These are phyloP conservation scores for Fusarium transvaalense DNA, from an alignment of 2,329 filamentous ascomycete species.

Conservation along the genomic window DNA sequence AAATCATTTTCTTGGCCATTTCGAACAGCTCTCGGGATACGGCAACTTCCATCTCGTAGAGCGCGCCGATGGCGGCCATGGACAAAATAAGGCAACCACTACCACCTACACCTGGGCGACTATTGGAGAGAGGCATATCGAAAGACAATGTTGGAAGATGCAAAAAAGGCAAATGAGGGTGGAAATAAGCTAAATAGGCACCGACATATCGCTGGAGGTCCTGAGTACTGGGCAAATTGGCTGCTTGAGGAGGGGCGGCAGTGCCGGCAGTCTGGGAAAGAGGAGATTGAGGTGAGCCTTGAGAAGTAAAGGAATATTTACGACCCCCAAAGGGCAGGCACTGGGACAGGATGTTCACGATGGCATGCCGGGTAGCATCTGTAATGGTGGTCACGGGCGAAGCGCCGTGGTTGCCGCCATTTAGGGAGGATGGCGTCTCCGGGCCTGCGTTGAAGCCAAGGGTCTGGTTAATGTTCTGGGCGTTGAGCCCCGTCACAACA, in stretches of 20 bases:
- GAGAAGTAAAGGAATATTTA: constrained; percentile 73
- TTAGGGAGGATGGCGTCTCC: constrained; percentile 79
- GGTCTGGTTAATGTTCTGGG: constrained; percentile 73
- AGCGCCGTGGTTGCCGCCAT: constrained; percentile 70
- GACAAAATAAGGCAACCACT: constrained; percentile 87
- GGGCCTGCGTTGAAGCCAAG: constrained; percentile 74
- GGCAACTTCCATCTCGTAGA: constrained; percentile 87
- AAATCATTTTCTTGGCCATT: constrained; percentile 94
- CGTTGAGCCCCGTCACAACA: constrained; percentile 73
- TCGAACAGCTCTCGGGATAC: constrained; percentile 90
- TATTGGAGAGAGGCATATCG: constrained; percentile 78
- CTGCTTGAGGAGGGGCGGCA: constrained; percentile 65
- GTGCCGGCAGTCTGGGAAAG: constrained; percentile 62
- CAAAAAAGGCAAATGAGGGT: constrained; percentile 94
- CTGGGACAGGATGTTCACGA: constrained; percentile 70
- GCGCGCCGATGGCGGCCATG: constrained; percentile 82
- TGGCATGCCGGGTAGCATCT: constrained; percentile 72
- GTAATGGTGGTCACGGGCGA: constrained; percentile 74
- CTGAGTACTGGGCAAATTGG: constrained; percentile 79
- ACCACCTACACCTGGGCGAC: constrained; percentile 75
- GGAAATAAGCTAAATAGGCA: constrained; percentile 91
- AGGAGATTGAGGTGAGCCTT: constrained; percentile 67
- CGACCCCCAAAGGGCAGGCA: constrained; percentile 68
- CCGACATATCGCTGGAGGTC: constrained; percentile 92
- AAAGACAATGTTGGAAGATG: constrained; percentile 94